Evolutionary conservation across 208 protist genomes (phyloP), one percentile per base, ranked within the genome.

Genomic region (Entamoeba nuttalli): DNA sequence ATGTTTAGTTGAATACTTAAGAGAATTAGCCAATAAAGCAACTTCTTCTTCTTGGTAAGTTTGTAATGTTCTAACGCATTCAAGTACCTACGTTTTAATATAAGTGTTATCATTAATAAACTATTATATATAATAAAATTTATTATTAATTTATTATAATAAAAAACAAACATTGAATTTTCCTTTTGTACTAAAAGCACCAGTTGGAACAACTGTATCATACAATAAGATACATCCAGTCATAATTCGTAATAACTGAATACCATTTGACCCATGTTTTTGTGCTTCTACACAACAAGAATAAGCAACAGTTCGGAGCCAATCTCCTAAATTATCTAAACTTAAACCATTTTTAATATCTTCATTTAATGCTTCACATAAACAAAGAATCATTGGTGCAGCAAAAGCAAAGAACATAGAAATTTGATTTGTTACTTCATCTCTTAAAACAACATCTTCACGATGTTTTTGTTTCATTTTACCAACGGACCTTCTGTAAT

Each of bases 401-500:
- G 97, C 97, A 51, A 96, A 97, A 48, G 97, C 97, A 95, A 98
- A 98, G 96, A 98, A 98, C 50, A 98, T 96, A 30, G 97, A 98
- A 96, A 98, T 98, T 94, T 95, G 96, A 94, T 97, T 98, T 41
- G 97, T 96, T 19, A 97, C 94, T 51, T 98, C 97, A 95, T 98
- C 97, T 41, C 95, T 94, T 94, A 98, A 95, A 52, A 95, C 96
- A 21, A 96, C 52, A 95, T 96, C 30, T 73, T 73, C 62, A 41
- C 93, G 94, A 73, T 97, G 97, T 41, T 97, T 96, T 55, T 97
- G 96, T 95, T 98, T 98, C 96, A 98, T 97, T 94, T 97, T 94
- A 94, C 96, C 97, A 25, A 98, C 94, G 25, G 97, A 98, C 71
- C 97, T 73, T 52, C 97, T 95, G 96, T 98, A 98, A 95, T 98